Percentiles rank a stretch among this genome's conserved stretches.
Conservation (phyloP, 768 basidiomycete species). For the Lactarius vividus region DNA sequence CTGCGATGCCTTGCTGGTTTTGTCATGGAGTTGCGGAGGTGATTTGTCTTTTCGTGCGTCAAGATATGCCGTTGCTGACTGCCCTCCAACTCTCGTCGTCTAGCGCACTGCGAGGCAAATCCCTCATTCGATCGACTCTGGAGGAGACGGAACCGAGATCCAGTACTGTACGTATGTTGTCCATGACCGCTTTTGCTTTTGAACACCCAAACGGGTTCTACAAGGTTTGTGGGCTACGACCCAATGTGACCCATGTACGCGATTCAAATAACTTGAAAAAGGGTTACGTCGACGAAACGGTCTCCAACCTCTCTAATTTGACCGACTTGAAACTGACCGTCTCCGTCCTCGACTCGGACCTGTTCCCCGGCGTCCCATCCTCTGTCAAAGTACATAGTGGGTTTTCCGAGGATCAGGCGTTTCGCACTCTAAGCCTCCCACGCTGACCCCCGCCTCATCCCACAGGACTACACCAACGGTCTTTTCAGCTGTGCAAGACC, state of each 20-base stretch:
- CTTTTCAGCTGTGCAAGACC: constrained; percentile 38
- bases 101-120: constrained; percentile 8
- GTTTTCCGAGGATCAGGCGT: constrained; percentile 49
- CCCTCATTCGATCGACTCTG: neutral
- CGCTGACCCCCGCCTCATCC: neutral
- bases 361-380: constrained; percentile 53
- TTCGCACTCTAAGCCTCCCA: neutral
- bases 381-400: constrained; percentile 48
- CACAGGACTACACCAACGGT: constrained; percentile 41
- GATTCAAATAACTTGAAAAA: neutral
- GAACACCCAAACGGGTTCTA: neutral
- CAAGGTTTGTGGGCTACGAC: constrained; percentile 49
- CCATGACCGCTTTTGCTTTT: neutral
- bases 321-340: neutral
- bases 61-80: neutral
- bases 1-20: constrained; percentile 39
- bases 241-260: constrained; percentile 34
- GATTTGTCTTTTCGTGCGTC: neutral
- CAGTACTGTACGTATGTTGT: neutral
- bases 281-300: neutral
- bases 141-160: neutral
- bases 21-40: constrained; percentile 2
- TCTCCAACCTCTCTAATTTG: neutral
- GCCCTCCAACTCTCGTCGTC: neutral
- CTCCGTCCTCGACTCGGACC: constrained; percentile 38